Evolutionary conservation across 352 stramenopile genomes (phyloP).

Genomic region (Phytopythium sindhum): DNA sequence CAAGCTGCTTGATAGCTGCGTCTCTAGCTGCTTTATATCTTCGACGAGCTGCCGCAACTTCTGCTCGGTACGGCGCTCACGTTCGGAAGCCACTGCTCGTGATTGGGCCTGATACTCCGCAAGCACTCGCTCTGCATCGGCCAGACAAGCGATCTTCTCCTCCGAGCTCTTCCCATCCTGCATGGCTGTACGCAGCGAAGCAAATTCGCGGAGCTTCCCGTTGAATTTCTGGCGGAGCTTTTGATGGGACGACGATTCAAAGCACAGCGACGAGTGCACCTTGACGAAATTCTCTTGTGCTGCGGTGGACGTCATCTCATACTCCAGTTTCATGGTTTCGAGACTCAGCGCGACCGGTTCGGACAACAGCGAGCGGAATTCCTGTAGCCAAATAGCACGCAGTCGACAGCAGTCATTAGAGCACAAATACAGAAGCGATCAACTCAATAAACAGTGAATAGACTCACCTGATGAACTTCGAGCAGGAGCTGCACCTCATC

Average conservation of each 20-base stretch:
- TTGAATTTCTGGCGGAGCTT: slow-evolving; percentile 72
- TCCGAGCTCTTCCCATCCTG: slow-evolving; percentile 6
- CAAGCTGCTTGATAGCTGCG: slow-evolving; percentile 28
- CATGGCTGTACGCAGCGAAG: slow-evolving; percentile 21
- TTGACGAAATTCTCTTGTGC: slow-evolving; percentile 70
- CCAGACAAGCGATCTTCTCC: not conserved
- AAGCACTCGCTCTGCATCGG: slow-evolving; percentile 1
- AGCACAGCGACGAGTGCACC: slow-evolving; percentile 38
- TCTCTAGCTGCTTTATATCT: slow-evolving; percentile 40
- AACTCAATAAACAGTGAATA: not conserved
- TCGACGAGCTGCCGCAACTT: slow-evolving; percentile 48
- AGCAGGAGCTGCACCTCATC: slow-evolving; percentile 57
- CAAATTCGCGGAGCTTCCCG: slow-evolving; percentile 41
- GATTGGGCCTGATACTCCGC: not conserved
- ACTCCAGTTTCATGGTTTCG: slow-evolving; percentile 77
- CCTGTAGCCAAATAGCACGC: slow-evolving; percentile 22
- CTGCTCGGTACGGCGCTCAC: slow-evolving; percentile 31
- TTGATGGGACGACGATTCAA: slow-evolving; percentile 35
- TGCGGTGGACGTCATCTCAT: slow-evolving; percentile 48
- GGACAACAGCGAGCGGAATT: slow-evolving; percentile 72
- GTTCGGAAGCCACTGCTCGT: slow-evolving; percentile 2
- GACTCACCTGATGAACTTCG: slow-evolving; percentile 54
- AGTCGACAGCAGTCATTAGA: slow-evolving; percentile 3
- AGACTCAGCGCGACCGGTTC: slow-evolving; percentile 73
- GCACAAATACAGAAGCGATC: not conserved